These are phyloP conservation scores for Serendipita sp. DNA, from an alignment of 768 basidiomycete species.

Conservation along the genomic window DNA sequence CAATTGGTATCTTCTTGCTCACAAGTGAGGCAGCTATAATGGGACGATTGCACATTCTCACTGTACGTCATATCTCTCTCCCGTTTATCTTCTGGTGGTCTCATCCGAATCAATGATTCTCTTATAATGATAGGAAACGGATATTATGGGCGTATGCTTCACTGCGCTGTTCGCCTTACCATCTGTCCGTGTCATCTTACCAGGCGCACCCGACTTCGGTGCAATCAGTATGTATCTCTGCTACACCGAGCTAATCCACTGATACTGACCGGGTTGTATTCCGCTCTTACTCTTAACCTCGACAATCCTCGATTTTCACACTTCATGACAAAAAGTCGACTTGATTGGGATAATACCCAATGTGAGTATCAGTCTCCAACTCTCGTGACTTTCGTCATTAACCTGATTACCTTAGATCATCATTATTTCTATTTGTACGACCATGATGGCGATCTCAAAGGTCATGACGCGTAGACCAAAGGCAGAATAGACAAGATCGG, in stretches of 20 bases:
- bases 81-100: neutral
- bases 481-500: neutral
- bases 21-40: neutral
- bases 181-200: neutral
- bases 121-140: neutral
- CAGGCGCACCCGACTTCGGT: neutral
- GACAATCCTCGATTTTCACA: neutral
- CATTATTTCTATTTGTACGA: neutral
- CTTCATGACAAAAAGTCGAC: neutral
- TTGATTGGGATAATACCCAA: neutral
- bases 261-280: neutral
- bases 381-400: neutral
- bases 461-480: neutral
- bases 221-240: neutral
- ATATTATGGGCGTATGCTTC: neutral
- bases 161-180: neutral
- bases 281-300: neutral
- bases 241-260: neutral
- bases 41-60: neutral
- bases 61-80: neutral
- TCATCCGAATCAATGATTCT: neutral
- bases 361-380: neutral
- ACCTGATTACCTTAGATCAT: neutral
- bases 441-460: neutral
- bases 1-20: neutral